Evolutionary conservation across 73 alveolate species (phyloP).

Genomic region (Symbiodinium pilosum): DNA sequence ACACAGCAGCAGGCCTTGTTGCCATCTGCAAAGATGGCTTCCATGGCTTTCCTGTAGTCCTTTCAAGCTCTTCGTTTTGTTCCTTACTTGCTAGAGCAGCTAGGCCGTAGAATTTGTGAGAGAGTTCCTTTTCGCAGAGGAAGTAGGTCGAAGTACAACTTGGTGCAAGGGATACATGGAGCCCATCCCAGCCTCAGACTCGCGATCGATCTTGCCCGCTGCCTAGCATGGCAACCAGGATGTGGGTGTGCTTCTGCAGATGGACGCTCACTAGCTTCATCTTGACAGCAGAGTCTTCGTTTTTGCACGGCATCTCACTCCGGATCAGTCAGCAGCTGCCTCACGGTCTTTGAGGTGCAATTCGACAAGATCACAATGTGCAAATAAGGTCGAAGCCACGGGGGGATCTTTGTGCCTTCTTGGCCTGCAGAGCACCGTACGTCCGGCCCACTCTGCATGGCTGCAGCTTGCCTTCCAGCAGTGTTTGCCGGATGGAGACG

Average conservation of each 20-base stretch:
- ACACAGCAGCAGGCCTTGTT: slow-evolving; percentile 7
- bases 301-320: neutral
- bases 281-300: too few relatives aligned
- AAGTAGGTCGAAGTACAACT: too few relatives aligned
- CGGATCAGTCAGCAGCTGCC: neutral
- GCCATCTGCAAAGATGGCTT: slow-evolving; percentile 55
- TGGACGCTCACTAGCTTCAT: neutral
- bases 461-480: slow-evolving; percentile 64
- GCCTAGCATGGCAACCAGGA: neutral
- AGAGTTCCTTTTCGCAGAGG: too few relatives aligned
- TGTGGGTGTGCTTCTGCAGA: neutral
- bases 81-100: neutral
- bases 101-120: too few relatives aligned
- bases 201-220: slow-evolving; percentile 90
- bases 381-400: neutral
- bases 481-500: slow-evolving; percentile 35
- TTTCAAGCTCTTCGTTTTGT: neutral
- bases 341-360: neutral
- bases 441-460: too few relatives aligned
- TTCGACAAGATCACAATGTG: neutral
- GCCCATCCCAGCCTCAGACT: slow-evolving; percentile 72
- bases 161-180: too few relatives aligned
- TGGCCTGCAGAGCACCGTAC: neutral
- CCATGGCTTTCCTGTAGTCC: slow-evolving; percentile 84
- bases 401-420: neutral